Conservation (phyloP, 2,329 filamentous ascomycete genomes). For the Stagonosporopsis chrysanthemi region DNA sequence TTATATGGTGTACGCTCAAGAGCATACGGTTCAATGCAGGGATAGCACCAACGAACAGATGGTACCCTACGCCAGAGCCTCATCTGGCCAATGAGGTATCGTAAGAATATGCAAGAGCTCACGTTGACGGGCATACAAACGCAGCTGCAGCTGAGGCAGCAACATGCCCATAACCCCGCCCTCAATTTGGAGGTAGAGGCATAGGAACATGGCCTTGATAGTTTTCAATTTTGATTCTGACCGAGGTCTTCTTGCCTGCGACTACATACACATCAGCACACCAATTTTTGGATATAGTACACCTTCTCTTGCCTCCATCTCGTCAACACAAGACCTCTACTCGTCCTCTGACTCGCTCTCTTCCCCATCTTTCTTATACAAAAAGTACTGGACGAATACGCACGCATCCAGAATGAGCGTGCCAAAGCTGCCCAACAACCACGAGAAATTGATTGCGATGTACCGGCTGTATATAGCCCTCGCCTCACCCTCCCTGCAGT, state of each 20-base stretch:
- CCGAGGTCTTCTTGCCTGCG: not conserved
- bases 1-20: not conserved
- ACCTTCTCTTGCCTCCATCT: not conserved
- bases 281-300: not conserved
- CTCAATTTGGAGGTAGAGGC: not conserved
- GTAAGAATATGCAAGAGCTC: not conserved
- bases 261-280: not conserved
- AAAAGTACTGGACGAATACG: slow-evolving; percentile 91
- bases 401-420: slow-evolving; percentile 84
- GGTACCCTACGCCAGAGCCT: not conserved
- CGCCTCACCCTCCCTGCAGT: slow-evolving; percentile 72
- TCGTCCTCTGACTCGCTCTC: slow-evolving; percentile 45
- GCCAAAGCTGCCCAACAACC: slow-evolving; percentile 88
- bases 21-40: not conserved
- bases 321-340: not conserved
- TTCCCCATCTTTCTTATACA: slow-evolving; percentile 69
- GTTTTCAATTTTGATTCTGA: not conserved
- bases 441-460: slow-evolving; percentile 87
- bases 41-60: not conserved
- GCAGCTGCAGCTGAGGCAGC: not conserved
- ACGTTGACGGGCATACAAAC: not conserved
- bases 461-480: slow-evolving; percentile 75
- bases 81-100: not conserved
- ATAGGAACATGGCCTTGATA: not conserved
- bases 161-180: not conserved